Percentiles rank a stretch among this genome's conserved stretches.
Conservation (phyloP, 495 filamentous ascomycete species). For the Lindgomyces ingoldianus region DNA sequence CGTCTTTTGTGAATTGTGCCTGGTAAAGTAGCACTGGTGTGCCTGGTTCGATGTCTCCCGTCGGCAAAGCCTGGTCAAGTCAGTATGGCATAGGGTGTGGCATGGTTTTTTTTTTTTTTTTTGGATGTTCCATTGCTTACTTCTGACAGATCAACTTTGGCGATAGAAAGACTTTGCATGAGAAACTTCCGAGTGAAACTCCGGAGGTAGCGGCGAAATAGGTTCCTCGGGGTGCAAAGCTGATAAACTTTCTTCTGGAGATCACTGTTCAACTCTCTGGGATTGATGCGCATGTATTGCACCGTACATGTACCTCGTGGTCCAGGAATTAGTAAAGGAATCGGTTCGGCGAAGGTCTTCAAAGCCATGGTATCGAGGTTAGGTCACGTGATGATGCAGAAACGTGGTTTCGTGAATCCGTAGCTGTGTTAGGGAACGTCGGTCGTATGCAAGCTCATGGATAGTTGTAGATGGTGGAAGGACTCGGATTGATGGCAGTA, state of each 20-base stretch:
- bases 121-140: neutral
- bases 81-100: neutral
- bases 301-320: neutral
- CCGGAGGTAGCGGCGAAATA: neutral
- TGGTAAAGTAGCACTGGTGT: neutral
- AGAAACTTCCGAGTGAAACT: neutral
- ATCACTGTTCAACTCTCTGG: neutral
- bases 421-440: neutral
- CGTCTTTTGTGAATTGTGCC: neutral
- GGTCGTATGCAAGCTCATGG: neutral
- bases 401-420: neutral
- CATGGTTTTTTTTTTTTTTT: constrained; percentile 1
- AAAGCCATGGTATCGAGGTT: neutral
- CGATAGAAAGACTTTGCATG: neutral
- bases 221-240: neutral
- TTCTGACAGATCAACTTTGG: neutral
- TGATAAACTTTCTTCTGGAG: neutral
- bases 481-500: neutral
- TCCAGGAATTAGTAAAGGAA: neutral
- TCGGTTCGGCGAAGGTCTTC: neutral
- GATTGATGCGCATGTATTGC: neutral
- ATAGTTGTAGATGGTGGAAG: neutral
- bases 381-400: neutral
- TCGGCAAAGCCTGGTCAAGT: neutral
- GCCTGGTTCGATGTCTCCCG: neutral